Evolutionary conservation across 306 rosid species (phyloP).

Genomic region (Quercus wislizeni): DNA sequence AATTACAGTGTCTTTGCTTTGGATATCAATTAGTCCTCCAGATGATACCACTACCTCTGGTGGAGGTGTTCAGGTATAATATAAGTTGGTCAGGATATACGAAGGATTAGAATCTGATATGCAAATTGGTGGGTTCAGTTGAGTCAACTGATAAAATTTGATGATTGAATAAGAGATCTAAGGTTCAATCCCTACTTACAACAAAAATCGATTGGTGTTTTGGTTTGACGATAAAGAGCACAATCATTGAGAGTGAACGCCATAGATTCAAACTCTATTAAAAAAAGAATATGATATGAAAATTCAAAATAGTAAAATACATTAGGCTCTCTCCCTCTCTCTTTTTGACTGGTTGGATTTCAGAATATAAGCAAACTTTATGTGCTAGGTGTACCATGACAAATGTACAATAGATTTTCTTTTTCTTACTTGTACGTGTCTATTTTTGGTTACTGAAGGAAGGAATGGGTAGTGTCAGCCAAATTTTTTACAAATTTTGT

Average conservation of each 20-base stretch:
- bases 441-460: background rate
- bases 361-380: background rate
- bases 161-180: no score
- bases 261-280: no score
- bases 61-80: conserved; percentile 26
- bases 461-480: background rate
- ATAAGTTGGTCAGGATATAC: background rate
- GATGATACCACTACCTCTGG: conserved; percentile 7
- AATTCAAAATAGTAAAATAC: background rate
- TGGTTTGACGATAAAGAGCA: no score
- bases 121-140: no score
- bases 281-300: no score
- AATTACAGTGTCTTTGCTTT: conserved; percentile 69
- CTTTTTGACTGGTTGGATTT: background rate
- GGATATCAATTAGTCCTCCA: conserved; percentile 64
- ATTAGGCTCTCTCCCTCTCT: background rate
- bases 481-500: background rate
- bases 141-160: no score
- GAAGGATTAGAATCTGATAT: background rate
- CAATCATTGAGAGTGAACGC: no score
- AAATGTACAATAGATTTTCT: background rate
- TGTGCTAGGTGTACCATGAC: background rate
- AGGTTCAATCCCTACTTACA: no score
- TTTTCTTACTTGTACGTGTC: background rate
- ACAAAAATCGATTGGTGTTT: no score